Base-by-base conservation (phyloP, 495 filamentous ascomycete genomes). In the Penicillium cinerascens region DNA sequence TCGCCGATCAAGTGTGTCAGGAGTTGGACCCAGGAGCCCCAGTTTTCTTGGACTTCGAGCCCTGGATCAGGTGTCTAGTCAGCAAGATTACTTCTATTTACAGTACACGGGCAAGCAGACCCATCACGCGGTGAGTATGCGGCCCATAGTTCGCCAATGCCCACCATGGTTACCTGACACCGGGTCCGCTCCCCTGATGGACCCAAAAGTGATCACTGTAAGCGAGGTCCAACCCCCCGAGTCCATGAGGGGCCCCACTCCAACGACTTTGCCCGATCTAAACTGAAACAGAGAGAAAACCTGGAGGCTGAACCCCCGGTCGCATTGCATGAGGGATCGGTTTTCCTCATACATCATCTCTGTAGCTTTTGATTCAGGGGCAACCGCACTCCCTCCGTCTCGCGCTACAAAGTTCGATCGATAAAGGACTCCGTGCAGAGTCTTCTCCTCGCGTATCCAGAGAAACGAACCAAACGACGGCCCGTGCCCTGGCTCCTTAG, bases 71-170 rank as follows among this genome's bases (percentile, higher is more conserved):
- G 37, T 16, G 6, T 39, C 37, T 4, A 39, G 37, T 39, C n/a
- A 18, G 18, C 37, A 18, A 17, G 3, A 39, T 39, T 39, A 17
- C 37, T 18, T 20, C 9, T 16, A 39, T 39, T 39, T 39, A 16
- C 4, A 9, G n/a, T 11, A 17, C 13, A 39, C n/a, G n/a, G 2
- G 2, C 4, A n/a, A n/a, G 16, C 18, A 18, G 23, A 37, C 21
- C 44, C 44, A 47, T 22, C 15, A 40, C 36, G 36, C 33, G 16
- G 23, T 33, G 29, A 13, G 11, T 1, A 49, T 35, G 25, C 46
- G 46, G 46, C 46, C 46, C 46, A 49, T 49, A 33, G 46, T 49
- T 49, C 46, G 46, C 36, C 46, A 40, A 17, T 33, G 29, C 29
- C 11, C 2, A 6, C 22, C 6, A 23, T 23, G 2, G 6, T 23